Evolutionary conservation across 1,284 basidiomycete genomes (phyloP).

Genomic region (Gyrodon tennesseensis): DNA sequence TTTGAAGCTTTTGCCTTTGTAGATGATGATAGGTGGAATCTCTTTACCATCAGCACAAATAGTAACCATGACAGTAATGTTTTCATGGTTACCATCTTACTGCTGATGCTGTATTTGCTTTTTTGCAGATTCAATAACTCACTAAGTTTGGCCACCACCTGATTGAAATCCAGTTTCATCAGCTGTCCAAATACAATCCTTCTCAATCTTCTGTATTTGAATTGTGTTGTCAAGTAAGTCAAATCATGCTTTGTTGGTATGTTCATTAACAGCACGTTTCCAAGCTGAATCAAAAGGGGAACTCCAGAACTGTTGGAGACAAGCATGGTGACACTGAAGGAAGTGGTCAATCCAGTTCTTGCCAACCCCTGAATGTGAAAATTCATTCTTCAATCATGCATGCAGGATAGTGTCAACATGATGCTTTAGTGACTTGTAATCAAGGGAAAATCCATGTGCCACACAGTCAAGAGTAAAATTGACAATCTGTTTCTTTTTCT

Average conservation of each 20-base stretch:
- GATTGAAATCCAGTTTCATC: slow-evolving; percentile 15
- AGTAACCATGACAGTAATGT: too few relatives aligned
- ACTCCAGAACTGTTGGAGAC: not conserved
- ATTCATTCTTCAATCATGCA: not conserved
- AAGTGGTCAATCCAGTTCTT: slow-evolving; percentile 6
- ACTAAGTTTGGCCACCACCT: not conserved
- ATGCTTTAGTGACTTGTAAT: too few relatives aligned
- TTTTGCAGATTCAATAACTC: too few relatives aligned
- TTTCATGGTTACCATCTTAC: too few relatives aligned
- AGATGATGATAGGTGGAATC: too few relatives aligned
- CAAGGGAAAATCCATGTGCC: too few relatives aligned
- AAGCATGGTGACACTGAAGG: not conserved
- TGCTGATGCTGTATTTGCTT: too few relatives aligned
- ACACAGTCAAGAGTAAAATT: too few relatives aligned
- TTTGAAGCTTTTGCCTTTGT: too few relatives aligned
- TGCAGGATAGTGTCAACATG: too few relatives aligned
- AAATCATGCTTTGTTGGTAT: slow-evolving; percentile 13
- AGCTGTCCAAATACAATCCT: slow-evolving; percentile 7
- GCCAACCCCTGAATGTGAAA: not conserved
- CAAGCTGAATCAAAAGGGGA: not conserved
- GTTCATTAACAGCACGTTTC: slow-evolving; percentile 1
- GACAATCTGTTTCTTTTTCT: too few relatives aligned
- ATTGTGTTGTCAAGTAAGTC: not conserved
- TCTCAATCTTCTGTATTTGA: not conserved
- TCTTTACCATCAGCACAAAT: too few relatives aligned